A percentile compares a stretch with the other conserved stretches of the same genome.
Evolutionary conservation across 108 stramenopile genomes (phyloP).

Genomic region (Epithemia pelagica): DNA sequence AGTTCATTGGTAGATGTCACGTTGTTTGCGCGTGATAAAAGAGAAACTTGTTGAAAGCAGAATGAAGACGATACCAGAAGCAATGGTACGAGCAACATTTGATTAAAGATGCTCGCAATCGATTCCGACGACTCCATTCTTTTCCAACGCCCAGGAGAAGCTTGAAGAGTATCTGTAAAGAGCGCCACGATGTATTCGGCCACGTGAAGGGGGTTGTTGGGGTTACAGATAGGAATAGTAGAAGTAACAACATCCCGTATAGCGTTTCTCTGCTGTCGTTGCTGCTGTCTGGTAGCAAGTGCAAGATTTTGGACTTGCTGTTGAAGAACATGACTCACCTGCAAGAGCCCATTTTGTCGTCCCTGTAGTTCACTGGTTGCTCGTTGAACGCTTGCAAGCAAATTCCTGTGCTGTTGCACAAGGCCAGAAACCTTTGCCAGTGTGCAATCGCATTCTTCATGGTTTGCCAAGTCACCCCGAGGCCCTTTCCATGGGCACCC

Average conservation of each 20-base stretch:
- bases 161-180: not conserved
- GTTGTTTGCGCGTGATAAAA: not conserved
- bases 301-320: not conserved
- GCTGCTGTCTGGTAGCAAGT: not conserved
- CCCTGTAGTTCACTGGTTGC: not conserved
- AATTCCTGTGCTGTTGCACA: not conserved
- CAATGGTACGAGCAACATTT: not conserved
- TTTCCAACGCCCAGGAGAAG: not conserved
- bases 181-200: not conserved
- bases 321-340: not conserved
- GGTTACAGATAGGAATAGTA: not conserved
- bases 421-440: not conserved
- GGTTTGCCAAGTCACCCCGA: not conserved
- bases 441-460: conserved; percentile 1
- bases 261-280: not conserved
- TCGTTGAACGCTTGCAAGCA: not conserved
- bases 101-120: not conserved
- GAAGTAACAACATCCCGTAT: not conserved
- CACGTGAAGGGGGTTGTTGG: not conserved
- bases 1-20: not conserved
- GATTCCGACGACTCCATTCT: not conserved
- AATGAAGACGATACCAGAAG: not conserved
- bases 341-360: not conserved
- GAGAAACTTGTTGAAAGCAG: not conserved
- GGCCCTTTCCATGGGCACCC: not conserved